Evolutionary conservation across 345 rosid genomes (phyloP).

Genomic region (Luvunga scandens): DNA sequence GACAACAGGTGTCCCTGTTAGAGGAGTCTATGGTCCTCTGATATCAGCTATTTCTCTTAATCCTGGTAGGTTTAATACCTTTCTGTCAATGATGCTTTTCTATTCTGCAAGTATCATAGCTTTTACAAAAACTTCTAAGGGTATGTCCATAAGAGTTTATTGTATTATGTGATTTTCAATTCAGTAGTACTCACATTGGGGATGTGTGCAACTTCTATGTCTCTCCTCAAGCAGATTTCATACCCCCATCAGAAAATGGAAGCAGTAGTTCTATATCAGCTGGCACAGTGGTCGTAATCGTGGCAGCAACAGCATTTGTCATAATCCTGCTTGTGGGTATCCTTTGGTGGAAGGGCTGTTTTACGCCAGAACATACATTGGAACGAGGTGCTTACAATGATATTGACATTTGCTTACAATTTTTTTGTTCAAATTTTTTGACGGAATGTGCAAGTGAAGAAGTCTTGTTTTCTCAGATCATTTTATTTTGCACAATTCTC

Average conservation of each 20-base stretch:
- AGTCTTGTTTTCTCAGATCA: neutral
- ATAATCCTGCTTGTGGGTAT: conserved; percentile 35
- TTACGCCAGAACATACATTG: conserved; percentile 28
- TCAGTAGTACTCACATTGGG: neutral
- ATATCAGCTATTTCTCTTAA: conserved; percentile 54
- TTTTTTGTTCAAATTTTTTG: neutral
- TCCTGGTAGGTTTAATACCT: conserved; percentile 29
- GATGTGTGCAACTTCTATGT: neutral
- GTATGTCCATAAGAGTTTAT: no score
- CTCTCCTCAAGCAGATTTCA: conserved; percentile 4
- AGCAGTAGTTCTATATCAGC: neutral
- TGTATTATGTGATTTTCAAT: neutral
- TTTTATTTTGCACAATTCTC: no score
- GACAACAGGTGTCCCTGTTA: conserved; percentile 33
- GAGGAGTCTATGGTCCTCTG: conserved; percentile 61
- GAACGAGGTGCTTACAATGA: conserved; percentile 27
- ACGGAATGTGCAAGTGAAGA: neutral
- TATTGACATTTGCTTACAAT: neutral
- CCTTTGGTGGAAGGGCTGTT: conserved; percentile 55
- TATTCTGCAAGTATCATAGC: no score
- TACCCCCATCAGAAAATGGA: neutral
- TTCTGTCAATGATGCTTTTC: no score
- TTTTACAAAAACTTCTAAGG: neutral
- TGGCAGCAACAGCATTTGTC: conserved; percentile 22
- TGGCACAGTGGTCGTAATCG: conserved; percentile 20